Conservation (phyloP, 345 rosid genomes). For the Lepidium sativum region DNA sequence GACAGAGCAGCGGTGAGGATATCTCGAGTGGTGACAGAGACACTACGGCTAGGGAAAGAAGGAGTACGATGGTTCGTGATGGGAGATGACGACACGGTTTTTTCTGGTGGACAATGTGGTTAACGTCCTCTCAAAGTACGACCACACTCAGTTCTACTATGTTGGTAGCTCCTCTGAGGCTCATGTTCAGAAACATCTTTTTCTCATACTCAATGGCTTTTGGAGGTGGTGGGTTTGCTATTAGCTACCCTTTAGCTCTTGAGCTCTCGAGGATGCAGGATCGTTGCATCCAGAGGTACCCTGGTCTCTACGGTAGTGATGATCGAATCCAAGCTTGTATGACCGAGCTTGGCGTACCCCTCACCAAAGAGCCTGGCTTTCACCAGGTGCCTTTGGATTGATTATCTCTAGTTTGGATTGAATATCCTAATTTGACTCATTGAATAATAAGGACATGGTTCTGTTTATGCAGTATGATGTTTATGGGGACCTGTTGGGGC, state of each 20-base stretch:
- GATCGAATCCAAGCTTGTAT: constrained; percentile 84
- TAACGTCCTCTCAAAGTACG: constrained; percentile 49
- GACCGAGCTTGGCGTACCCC: constrained; percentile 77
- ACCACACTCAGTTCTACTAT: constrained; percentile 58
- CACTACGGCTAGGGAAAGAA: constrained; percentile 47
- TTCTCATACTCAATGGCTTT: constrained; percentile 76
- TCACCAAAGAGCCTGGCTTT: constrained; percentile 67
- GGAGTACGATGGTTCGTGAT: constrained; percentile 79
- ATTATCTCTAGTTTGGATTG: background rate
- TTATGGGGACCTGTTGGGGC: constrained; percentile 64
- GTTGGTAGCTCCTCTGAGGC: constrained; percentile 77
- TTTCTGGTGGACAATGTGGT: constrained; percentile 63
- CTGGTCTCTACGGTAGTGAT: constrained; percentile 73
- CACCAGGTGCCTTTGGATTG: constrained; percentile 50
- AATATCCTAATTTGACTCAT: background rate
- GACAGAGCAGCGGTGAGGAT: constrained; percentile 68
- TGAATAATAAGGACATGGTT: background rate
- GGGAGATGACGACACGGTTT: constrained; percentile 83
- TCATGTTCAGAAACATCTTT: constrained; percentile 68
- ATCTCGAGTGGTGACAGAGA: constrained; percentile 69
- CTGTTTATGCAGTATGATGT: constrained; percentile 58
- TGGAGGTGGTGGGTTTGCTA: constrained; percentile 86
- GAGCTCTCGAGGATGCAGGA: constrained; percentile 70
- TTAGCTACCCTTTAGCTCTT: constrained; percentile 62
- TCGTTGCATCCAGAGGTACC: constrained; percentile 67